Conservation (phyloP, 495 filamentous ascomycete genomes). For the Pseudoneurospora amorphoporcata region DNA sequence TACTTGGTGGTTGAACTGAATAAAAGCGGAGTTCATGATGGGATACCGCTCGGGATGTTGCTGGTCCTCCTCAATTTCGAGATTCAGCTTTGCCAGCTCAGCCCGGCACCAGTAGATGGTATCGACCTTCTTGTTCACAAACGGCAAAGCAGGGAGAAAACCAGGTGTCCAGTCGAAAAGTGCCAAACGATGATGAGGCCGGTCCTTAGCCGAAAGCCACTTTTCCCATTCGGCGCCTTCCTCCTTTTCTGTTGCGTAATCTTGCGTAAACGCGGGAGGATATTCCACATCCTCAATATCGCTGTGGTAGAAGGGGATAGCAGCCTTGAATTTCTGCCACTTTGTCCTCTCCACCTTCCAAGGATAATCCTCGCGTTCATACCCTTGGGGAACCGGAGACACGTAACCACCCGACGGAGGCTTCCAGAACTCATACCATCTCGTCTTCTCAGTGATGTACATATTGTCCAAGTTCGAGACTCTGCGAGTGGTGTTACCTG, state of each 20-base stretch:
- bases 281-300: constrained; percentile 46
- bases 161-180: constrained; percentile 57
- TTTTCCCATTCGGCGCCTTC: constrained; percentile 73
- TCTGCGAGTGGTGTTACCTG: constrained; percentile 37
- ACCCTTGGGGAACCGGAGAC: constrained; percentile 41
- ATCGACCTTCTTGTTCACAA: constrained; percentile 85
- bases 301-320: constrained; percentile 28
- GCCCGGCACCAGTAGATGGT: constrained; percentile 86
- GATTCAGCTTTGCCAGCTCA: constrained; percentile 78
- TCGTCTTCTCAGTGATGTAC: constrained; percentile 28
- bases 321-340: constrained; percentile 33
- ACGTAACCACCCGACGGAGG: constrained; percentile 41
- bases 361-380: constrained; percentile 30
- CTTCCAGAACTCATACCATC: constrained; percentile 47
- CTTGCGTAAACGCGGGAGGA: constrained; percentile 56
- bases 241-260: constrained; percentile 52
- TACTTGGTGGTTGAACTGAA: constrained; percentile 97
- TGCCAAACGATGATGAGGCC: constrained; percentile 77
- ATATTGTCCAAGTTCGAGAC: constrained; percentile 33
- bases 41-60: constrained; percentile 77
- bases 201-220: constrained; percentile 69
- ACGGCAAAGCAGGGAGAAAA: constrained; percentile 71
- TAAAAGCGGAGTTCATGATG: constrained; percentile 94
- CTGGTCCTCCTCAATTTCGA: constrained; percentile 92
- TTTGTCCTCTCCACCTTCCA: constrained; percentile 33